Conservation (phyloP, 768 basidiomycete genomes). For the Suillus americanus region DNA sequence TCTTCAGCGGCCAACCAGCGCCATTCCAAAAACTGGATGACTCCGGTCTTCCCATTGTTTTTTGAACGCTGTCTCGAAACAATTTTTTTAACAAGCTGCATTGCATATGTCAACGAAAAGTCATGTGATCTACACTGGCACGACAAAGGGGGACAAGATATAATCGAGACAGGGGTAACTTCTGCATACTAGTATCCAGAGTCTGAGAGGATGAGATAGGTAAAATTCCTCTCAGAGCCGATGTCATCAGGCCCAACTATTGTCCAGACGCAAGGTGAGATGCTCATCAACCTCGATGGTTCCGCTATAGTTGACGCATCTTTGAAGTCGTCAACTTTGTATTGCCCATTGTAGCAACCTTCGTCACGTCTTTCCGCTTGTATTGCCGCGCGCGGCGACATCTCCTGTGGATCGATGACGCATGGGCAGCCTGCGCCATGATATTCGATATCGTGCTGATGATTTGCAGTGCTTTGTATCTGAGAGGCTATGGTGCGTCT, state of each 20-base stretch:
- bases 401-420: background rate
- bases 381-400: background rate
- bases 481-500: background rate
- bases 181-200: background rate
- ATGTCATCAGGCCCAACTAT: background rate
- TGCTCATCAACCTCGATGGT: background rate
- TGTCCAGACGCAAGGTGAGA: background rate
- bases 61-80: background rate
- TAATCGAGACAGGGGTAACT: background rate
- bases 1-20: background rate
- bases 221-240: background rate
- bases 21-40: background rate
- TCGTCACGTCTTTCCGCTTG: background rate
- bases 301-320: background rate
- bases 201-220: background rate
- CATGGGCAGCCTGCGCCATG: background rate
- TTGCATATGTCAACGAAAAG: background rate
- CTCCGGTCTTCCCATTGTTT: background rate
- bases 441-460: background rate
- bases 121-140: background rate
- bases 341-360: background rate
- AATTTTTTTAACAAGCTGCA: background rate
- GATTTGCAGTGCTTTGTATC: background rate
- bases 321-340: background rate
- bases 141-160: background rate